Base-by-base conservation (phyloP, 495 filamentous ascomycete species). In the Cladorrhinum samala region DNA sequence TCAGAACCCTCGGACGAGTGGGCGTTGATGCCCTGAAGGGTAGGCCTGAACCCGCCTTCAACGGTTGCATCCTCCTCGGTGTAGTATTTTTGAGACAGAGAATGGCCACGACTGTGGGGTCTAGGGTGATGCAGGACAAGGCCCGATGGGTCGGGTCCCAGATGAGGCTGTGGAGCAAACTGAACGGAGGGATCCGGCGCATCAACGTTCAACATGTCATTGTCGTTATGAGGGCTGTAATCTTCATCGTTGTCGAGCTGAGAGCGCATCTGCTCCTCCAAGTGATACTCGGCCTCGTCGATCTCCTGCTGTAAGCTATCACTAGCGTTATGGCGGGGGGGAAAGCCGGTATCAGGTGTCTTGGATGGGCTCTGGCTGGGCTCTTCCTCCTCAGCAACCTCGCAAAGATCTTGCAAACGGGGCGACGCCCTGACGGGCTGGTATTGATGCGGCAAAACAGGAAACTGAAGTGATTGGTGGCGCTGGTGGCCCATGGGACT, bases 211-310 rank as follows among this genome's bases (percentile, higher is more conserved):
- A 56, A 49, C 27, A 61, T 65, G 25, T 70, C 68, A 36, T 70
- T 68, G 46, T 75, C 74, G 43, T 71, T 71, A 52, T 83, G 75
- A 5, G 78, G 75, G 50, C 74, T 81, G 56, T 79, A 80, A 50
- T 75, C 77, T 58, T 83, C 74, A 49, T 84, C 83, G 48, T 87
- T 82, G 30, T 88, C 83, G 38, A 89, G 70, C 58, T 87, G 83
- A 23, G 80, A 81, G 27, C 87, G 78, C 56, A 88, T 83, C 37
- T 85, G 82, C 57, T 85, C 77, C 59, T 89, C 87, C 50, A 91
- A 64, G 52, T 91, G 87, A 59, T 93, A 89, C 52, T 94, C 86
- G n/a, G 82, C 81, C 62, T 89, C 84, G 46, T 94, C 87, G 41
- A 95, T 82, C 56, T 94, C 90, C 61, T 85, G 83, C 66, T 96